phyloP scores from a whole-genome alignment of 768 basidiomycete genomes.

The Lentinula boryana region DNA sequence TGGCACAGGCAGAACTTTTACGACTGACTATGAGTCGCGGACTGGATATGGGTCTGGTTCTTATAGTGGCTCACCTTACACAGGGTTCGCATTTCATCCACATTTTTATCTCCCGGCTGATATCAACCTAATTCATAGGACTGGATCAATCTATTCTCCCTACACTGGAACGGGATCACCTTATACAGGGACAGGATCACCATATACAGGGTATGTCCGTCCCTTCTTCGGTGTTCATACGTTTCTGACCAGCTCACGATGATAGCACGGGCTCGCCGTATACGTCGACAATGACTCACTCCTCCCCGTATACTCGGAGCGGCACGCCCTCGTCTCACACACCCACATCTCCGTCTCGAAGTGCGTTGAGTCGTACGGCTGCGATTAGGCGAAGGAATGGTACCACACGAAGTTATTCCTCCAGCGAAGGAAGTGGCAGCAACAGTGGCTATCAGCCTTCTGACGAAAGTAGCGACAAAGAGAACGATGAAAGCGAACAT shows the following conservation, averaged over 20 bases:
- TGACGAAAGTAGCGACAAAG: slow-evolving; percentile 14
- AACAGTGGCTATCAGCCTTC: slow-evolving; percentile 14
- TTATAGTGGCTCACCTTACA: slow-evolving; percentile 6
- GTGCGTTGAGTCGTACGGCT: slow-evolving; percentile 47
- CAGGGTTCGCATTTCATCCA: not conserved
- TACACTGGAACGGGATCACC: slow-evolving; percentile 9
- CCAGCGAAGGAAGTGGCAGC: slow-evolving; percentile 11
- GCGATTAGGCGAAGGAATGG: slow-evolving; percentile 51
- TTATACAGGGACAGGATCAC: too few relatives aligned
- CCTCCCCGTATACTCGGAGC: slow-evolving; percentile 11
- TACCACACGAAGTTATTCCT: slow-evolving; percentile 26
- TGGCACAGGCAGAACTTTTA: not conserved
- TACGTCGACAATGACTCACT: slow-evolving; percentile 6
- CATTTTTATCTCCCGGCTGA: not conserved
- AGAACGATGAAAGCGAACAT: slow-evolving; percentile 15
- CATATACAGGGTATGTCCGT: not conserved
- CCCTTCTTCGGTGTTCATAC: not conserved
- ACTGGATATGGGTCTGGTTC: not conserved
- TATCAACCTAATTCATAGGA: not conserved
- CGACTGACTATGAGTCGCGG: slow-evolving; percentile 5
- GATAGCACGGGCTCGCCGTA: slow-evolving; percentile 1
- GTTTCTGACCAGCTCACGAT: not conserved
- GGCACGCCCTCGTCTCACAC: slow-evolving; percentile 21
- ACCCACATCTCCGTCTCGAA: slow-evolving; percentile 43
- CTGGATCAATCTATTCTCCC: slow-evolving; percentile 13